Evolutionary conservation across 169 alveolate genomes (phyloP), one percentile per base, ranked within the genome.

Genomic region (Theileria annulata): DNA sequence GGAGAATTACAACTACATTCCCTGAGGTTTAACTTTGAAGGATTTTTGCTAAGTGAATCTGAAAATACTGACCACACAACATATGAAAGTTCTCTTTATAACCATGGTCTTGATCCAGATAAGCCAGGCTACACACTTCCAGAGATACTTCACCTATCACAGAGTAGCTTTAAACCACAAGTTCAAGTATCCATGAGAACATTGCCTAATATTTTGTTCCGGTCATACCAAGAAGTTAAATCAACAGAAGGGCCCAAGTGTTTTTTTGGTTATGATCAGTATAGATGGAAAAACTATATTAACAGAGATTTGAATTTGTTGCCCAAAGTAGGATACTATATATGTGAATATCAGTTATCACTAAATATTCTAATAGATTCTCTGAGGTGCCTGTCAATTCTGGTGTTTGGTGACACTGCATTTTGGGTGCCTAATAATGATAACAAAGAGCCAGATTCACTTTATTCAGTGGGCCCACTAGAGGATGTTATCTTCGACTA

Each of bases 91-190:
- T 78, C 92, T 5, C 68, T 89, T 25, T 89, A 89, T 63, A 88
- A 85, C 85, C 94, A 89, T 75, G 91, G 91, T 25, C 76, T 70
- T 37, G 91, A 89, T 23, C 90, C 94, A 13, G 75, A 83, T 25
- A 81, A 83, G 56, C 84, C 92, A 17, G 94, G 94, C 9, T 90
- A 90, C 75, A 90, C 94, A n/a, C 48, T 90, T 1, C 91, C 93
- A 10, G 94, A 90, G 72, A 23, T 90, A 23, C 48, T 90, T 35
- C 74, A 63, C 74, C 88, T 90, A 42, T 70, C 84, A 51, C 92
- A 90, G 71, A 90, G 94, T 74, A 58, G 91, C 9, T 80, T 85
- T 77, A 80, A 62, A 68, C 88, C 85, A 59, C 94, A 90, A 63
- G 93, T 83, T 15, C 87, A 86, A 31, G 84, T 90, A 30, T 75